Evolutionary conservation across 768 basidiomycete species (phyloP), one percentile per base, ranked within the genome.

Genomic region (Lentinula boryana): DNA sequence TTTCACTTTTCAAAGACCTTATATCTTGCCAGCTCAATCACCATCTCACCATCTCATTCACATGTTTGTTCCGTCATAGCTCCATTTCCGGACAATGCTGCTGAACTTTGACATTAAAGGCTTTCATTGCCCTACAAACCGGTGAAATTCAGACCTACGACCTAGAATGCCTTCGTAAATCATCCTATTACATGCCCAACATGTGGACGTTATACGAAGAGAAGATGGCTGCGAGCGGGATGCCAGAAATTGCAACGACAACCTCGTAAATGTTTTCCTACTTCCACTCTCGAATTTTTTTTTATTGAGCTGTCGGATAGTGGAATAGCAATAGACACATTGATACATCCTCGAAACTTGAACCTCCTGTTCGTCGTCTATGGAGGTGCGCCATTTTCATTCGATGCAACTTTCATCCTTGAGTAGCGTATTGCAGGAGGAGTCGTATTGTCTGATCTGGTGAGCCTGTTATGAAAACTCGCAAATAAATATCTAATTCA

Each of bases 291-390:
- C 38, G 52, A 5, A 50, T 60, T 64, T 35, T 33, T 35, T 33
- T 46, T 36, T 8, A 49, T 59, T 60, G 21, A 65, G 58, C 51
- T 46, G 69, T 66, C 10, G 60, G 62, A 18, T 53, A 85, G 81
- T 36, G 72, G 74, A 15, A 76, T 81, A 62, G 80, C 83, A 18
- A 73, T 91, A 6, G 90, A 91, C 58, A 68, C 84, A 5, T 76
- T 86, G 5, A 70, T 82, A 32, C 89, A 92, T 69, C 91, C 91
- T 32, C 78, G 91, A 62, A 82, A 92, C 65, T 68, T 93, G 49
- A 87, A 89, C 66, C 75, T 84, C 23, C 66, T 91, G 16, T 86
- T 93, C 64, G 76, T 93, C 18, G 88, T 83, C n/a, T 92, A 89
- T 70, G 80, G 83, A 76, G 87, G 89, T 87, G 63, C 36, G 78